Percentiles rank a stretch among this genome's conserved stretches.
These are phyloP conservation scores for Tricharina praecox DNA, from an alignment of 495 filamentous ascomycete species.

Conservation along the genomic window DNA sequence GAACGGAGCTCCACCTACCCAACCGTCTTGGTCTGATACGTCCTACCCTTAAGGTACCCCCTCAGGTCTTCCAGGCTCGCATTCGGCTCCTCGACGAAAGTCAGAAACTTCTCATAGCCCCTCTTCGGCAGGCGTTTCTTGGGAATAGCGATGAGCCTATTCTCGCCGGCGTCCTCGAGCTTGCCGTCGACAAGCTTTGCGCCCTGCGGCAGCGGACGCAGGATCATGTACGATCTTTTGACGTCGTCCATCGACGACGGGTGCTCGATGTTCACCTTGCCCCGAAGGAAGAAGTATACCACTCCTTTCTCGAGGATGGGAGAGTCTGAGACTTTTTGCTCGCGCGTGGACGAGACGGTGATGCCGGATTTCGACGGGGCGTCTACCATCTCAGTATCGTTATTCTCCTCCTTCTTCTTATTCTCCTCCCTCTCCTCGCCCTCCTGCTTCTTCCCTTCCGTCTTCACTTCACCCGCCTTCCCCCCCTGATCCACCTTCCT, in stretches of 20 bases:
- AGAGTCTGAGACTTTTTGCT: slow-evolving; percentile 37
- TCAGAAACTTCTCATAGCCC: slow-evolving; percentile 56
- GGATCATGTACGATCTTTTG: slow-evolving; percentile 63
- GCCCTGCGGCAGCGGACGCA: slow-evolving; percentile 56
- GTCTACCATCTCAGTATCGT: neutral
- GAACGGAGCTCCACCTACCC: slow-evolving; percentile 29
- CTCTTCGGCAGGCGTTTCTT: slow-evolving; percentile 74
- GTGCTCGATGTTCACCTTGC: slow-evolving; percentile 55
- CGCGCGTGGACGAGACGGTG: slow-evolving; percentile 2
- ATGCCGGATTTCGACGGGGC: slow-evolving; percentile 5
- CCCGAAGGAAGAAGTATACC: slow-evolving; percentile 85
- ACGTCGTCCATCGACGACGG: slow-evolving; percentile 56
- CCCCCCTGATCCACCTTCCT: no score
- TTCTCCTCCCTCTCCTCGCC: slow-evolving; percentile 10
- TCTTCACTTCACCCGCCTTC: slow-evolving; percentile 4
- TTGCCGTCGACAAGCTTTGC: slow-evolving; percentile 43
- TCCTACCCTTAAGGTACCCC: slow-evolving; percentile 48
- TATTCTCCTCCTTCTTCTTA: slow-evolving; percentile 8
- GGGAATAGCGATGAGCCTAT: slow-evolving; percentile 59
- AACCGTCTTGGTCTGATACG: slow-evolving; percentile 62
- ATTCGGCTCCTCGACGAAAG: slow-evolving; percentile 66
- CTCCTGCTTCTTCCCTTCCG: slow-evolving; percentile 5
- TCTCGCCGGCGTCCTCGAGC: slow-evolving; percentile 46
- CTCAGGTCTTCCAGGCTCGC: slow-evolving; percentile 53
- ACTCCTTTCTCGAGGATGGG: slow-evolving; percentile 75